phyloP scores from a whole-genome alignment of 2,329 filamentous ascomycete genomes.

The Neurospora sp. region DNA sequence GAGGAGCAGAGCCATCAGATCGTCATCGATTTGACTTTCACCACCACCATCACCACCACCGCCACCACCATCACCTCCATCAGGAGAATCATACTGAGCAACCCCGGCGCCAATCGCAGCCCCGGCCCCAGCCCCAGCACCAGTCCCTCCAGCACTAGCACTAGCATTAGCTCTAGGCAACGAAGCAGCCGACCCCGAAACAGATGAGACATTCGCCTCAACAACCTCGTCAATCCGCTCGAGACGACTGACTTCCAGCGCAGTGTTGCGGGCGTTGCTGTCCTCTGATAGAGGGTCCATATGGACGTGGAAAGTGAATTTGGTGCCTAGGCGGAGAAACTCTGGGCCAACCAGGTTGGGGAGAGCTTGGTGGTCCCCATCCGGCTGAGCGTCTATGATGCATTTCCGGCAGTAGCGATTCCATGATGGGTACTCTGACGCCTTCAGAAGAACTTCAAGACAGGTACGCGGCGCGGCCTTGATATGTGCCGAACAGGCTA shows the following conservation, averaged over 20 bases:
- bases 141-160: not conserved
- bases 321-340: slow-evolving; percentile 22
- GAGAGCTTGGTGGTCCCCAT: not conserved
- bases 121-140: not conserved
- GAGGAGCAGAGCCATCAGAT: not conserved
- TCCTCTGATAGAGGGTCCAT: slow-evolving; percentile 19
- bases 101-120: not conserved
- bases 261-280: slow-evolving; percentile 8
- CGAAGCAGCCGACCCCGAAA: not conserved
- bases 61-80: not conserved
- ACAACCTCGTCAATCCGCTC: slow-evolving; percentile 23
- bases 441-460: slow-evolving; percentile 26
- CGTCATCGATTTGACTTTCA: not conserved
- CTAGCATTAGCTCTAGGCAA: not conserved
- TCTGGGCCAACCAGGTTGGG: slow-evolving; percentile 7
- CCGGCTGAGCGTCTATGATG: slow-evolving; percentile 18
- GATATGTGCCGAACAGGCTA: slow-evolving; percentile 25
- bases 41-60: not conserved
- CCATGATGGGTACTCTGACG: slow-evolving; percentile 24
- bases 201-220: not conserved
- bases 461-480: slow-evolving; percentile 23
- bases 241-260: slow-evolving; percentile 22
- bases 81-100: not conserved
- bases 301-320: slow-evolving; percentile 26
- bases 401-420: slow-evolving; percentile 25